Percentiles rank a stretch among this genome's conserved stretches.
These are phyloP conservation scores for Dryas integrifolia DNA, from an alignment of 331 rosid genomes.

Conservation along the genomic window DNA sequence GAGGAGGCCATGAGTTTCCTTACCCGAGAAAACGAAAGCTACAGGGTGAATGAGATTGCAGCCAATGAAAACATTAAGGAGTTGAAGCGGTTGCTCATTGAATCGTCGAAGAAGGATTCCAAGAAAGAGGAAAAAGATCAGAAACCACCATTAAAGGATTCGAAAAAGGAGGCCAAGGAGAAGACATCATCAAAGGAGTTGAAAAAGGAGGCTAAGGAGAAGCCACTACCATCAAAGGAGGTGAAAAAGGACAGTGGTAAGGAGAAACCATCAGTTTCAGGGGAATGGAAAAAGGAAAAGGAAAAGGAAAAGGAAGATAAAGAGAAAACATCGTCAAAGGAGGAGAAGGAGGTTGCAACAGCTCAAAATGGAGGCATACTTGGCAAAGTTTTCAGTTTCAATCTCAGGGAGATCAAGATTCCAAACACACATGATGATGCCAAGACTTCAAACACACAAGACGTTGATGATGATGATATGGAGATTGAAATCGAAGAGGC, in stretches of 20 bases:
- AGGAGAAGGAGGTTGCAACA: conserved; percentile 24
- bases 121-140: conserved; percentile 33
- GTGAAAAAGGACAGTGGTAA: conserved; percentile 23
- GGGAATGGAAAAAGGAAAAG: conserved; percentile 16
- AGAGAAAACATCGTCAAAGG: conserved; percentile 19
- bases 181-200: conserved; percentile 31
- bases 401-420: conserved; percentile 46
- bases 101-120: conserved; percentile 38
- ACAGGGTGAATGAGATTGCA: conserved; percentile 62
- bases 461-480: conserved; percentile 26
- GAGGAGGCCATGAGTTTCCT: conserved; percentile 41
- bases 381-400: conserved; percentile 48
- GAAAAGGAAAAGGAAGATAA: conserved; percentile 13
- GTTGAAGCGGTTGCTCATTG: conserved; percentile 57
- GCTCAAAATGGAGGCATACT: conserved; percentile 24
- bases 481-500: conserved; percentile 45
- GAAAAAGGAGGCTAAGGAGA: conserved; percentile 37
- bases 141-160: conserved; percentile 3
- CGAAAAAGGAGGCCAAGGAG: conserved; percentile 14
- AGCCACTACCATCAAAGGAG: conserved; percentile 27
- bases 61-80: conserved; percentile 61
- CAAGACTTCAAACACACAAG: conserved; percentile 1
- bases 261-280: conserved; percentile 11
- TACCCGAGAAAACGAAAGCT: conserved; percentile 52
- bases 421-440: conserved; percentile 33